phyloP scores from a whole-genome alignment of 345 rosid species.

The Citrus reticulata region DNA sequence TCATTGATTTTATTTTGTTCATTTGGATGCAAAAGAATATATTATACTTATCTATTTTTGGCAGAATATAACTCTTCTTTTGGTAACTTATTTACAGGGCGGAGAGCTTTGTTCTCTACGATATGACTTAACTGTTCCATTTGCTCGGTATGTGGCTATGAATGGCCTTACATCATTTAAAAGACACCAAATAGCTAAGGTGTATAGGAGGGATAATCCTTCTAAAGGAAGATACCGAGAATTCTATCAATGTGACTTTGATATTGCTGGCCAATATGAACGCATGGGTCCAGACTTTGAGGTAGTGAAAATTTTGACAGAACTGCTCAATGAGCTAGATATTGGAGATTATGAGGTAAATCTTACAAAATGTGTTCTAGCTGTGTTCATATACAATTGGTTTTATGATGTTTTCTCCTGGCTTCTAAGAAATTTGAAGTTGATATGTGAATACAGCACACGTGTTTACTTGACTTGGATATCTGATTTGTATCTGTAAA shows the following conservation, averaged over 20 bases:
- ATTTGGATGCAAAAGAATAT: not conserved
- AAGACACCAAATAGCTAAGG: conserved; percentile 89
- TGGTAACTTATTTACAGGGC: conserved; percentile 47
- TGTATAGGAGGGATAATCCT: conserved; percentile 92
- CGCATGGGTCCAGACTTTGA: conserved; percentile 97
- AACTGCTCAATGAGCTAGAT: conserved; percentile 70
- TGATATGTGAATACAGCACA: not conserved
- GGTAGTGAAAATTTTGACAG: conserved; percentile 65
- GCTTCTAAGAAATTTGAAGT: not conserved
- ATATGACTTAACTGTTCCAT: conserved; percentile 93
- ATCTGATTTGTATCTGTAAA: not conserved
- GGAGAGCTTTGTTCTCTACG: conserved; percentile 95
- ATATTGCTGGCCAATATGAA: conserved; percentile 83
- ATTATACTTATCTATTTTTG: not conserved
- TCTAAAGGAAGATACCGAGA: conserved; percentile 94
- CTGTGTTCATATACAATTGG: not conserved
- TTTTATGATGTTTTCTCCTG: not conserved
- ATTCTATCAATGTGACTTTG: conserved; percentile 96
- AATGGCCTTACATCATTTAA: conserved; percentile 76
- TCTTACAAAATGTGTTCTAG: not conserved
- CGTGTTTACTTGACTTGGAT: not conserved
- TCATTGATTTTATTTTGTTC: not conserved
- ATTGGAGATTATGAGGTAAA: conserved; percentile 91
- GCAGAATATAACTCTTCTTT: not conserved
- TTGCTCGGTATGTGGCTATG: conserved; percentile 91